phyloP scores from a whole-genome alignment of 345 rosid genomes.

The Ricinus communis region DNA sequence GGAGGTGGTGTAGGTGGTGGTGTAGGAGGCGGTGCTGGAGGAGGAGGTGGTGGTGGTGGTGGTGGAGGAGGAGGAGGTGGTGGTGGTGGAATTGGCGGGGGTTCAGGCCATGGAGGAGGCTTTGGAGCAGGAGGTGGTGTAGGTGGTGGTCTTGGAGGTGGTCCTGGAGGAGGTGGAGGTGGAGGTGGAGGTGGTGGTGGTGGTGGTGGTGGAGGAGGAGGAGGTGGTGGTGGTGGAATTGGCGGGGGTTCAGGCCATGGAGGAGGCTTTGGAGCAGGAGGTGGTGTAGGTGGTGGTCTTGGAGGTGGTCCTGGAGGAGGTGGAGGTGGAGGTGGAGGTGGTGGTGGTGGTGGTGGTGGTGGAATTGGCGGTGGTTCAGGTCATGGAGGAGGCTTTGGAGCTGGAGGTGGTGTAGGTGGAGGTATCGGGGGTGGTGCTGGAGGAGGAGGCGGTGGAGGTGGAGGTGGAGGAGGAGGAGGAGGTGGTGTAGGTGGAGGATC shows the following conservation, averaged over 20 bases:
- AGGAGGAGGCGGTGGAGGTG: conserved; percentile 15
- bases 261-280: background rate
- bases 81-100: conserved; percentile 14
- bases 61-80: conserved; percentile 7
- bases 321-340: conserved; percentile 16
- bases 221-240: conserved; percentile 6
- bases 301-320: conserved; percentile 8
- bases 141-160: conserved; percentile 45
- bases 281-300: background rate
- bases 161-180: conserved; percentile 45
- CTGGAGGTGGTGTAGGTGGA: conserved; percentile 18
- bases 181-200: conserved; percentile 7
- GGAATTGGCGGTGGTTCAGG: conserved; percentile 6
- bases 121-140: conserved; percentile 28
- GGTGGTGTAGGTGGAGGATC: conserved; percentile 10
- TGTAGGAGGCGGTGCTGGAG: conserved; percentile 48
- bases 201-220: conserved; percentile 15
- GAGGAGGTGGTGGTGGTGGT: conserved; percentile 20
- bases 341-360: conserved; percentile 12
- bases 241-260: background rate
- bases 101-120: conserved; percentile 12
- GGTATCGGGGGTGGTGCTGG: conserved; percentile 20
- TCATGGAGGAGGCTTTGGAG: conserved; percentile 7
- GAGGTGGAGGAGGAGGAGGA: background rate
- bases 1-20: conserved; percentile 52